Evolutionary conservation across 1,284 basidiomycete genomes (phyloP), one percentile per base, ranked within the genome.

Genomic region (Ganoderma lingzhi): DNA sequence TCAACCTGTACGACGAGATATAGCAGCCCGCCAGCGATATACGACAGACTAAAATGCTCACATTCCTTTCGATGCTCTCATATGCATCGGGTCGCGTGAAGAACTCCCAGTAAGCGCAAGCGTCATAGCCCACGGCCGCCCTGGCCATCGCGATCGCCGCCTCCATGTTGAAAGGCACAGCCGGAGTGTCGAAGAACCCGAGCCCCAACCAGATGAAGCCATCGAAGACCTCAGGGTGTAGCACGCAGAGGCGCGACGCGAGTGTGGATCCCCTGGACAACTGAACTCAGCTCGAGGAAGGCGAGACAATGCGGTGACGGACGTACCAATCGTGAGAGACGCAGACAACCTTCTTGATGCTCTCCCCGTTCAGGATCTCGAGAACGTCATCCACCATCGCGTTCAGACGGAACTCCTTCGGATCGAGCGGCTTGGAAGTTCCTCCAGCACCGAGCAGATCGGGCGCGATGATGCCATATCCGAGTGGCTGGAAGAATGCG

Each of bases 391-490:
- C 75, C 30, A 79, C 79, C 12, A 86, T 76, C 12, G 76, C 74
- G 63, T 78, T 83, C 6, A 76, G 71, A 17, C 76, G 76, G 75
- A 87, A 89, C 5, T 73, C 71, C 30, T 74, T 73, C 3, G 80
- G 73, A 48, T 86, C 82, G 0, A 73, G 76, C 0, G 87, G 87
- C 71, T 85, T 87, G 71, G 83, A 83, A 14, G 86, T 86, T 1
- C 80, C 82, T 17, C 85, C 86, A 61, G 87, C 87, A 2, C 87
- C 87, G 9, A 88, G 81, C 79, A 84, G 80, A 73, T 88, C 86
- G 5, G 85, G 87, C 2, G 82, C 84, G 66, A 88, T 75, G 56
- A 88, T 73, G 19, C 85, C 81, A 72, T 84, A 87, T 0, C 87
- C 87, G 42, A 76, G 71, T 6, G 74, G 71, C 51, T 79, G 66